Conservation (phyloP, 352 stramenopile species). For the Phytopythium ostracodes region DNA sequence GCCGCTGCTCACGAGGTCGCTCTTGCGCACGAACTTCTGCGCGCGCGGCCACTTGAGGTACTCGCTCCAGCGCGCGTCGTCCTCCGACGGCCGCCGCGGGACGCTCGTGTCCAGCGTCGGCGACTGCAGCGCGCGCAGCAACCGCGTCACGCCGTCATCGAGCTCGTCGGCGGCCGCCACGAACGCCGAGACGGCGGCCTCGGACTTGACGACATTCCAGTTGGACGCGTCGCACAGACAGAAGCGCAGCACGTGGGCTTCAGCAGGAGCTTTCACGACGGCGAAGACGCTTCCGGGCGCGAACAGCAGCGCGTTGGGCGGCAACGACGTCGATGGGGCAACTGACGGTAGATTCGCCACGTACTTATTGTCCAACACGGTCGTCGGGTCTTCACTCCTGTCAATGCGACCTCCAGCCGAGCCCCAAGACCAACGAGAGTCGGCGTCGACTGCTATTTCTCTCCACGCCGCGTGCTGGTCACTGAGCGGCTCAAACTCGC, state of each 20-base stretch:
- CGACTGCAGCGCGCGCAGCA: constrained; percentile 38
- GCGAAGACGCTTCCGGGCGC: constrained; percentile 38
- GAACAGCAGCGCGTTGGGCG: constrained; percentile 34
- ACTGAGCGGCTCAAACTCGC: constrained; percentile 25
- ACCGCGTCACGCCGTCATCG: constrained; percentile 10
- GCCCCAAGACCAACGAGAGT: constrained; percentile 13
- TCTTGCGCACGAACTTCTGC: constrained; percentile 30
- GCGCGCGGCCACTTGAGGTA: constrained; percentile 70
- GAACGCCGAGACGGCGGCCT: constrained; percentile 39
- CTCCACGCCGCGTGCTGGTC: constrained; percentile 7
- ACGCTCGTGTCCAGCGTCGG: constrained; percentile 60
- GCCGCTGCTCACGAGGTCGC: constrained; percentile 21
- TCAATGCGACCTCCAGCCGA: not conserved
- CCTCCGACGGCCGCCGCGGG: constrained; percentile 27
- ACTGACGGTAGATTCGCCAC: constrained; percentile 15
- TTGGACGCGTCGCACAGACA: constrained; percentile 80
- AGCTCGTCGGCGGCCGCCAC: constrained; percentile 20
- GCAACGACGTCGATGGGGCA: constrained; percentile 14
- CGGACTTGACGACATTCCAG: constrained; percentile 60
- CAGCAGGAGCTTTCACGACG: constrained; percentile 12
- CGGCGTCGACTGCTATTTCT: constrained; percentile 22
- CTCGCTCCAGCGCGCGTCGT: constrained; percentile 36
- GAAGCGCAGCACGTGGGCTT: constrained; percentile 41
- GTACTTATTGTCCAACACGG: constrained; percentile 17
- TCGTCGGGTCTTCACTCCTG: not conserved